Evolutionary conservation across 768 basidiomycete genomes (phyloP).

Genomic region (Boletus sp.): DNA sequence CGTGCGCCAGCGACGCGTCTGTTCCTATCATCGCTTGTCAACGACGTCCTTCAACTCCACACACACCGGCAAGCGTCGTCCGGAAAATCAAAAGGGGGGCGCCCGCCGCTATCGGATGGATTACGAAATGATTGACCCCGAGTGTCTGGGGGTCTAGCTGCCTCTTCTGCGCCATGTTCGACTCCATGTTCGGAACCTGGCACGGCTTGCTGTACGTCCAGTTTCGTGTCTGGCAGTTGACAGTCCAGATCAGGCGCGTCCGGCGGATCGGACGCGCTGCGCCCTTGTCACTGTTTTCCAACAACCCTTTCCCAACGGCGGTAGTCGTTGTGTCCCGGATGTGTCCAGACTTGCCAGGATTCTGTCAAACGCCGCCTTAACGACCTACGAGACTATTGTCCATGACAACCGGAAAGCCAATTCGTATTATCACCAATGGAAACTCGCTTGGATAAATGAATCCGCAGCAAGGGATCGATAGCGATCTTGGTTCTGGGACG

Average conservation of each 20-base stretch:
- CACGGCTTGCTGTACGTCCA: neutral
- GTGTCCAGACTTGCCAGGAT: neutral
- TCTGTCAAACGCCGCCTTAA: constrained; percentile 5
- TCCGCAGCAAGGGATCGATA: neutral
- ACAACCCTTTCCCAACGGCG: fast-evolving
- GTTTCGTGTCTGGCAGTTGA: neutral
- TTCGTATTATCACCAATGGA: neutral
- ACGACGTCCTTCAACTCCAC: no score
- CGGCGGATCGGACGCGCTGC: neutral
- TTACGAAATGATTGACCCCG: neutral
- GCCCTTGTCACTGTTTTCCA: neutral
- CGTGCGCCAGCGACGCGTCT: no score
- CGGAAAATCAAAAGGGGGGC: no score
- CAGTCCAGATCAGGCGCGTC: neutral
- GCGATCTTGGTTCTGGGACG: no score
- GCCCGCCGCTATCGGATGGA: no score
- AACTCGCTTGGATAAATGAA: neutral
- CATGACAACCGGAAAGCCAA: constrained; percentile 11
- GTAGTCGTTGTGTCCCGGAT: neutral
- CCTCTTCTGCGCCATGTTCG: neutral
- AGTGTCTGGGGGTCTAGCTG: constrained; percentile 13
- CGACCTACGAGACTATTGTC: neutral
- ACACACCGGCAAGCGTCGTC: no score
- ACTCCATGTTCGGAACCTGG: neutral
- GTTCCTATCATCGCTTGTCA: no score